A percentile compares a stretch with the other conserved stretches of the same genome.
These are phyloP conservation scores for Beauveria sp. DNA, from an alignment of 2,329 filamentous ascomycete genomes.

Conservation along the genomic window DNA sequence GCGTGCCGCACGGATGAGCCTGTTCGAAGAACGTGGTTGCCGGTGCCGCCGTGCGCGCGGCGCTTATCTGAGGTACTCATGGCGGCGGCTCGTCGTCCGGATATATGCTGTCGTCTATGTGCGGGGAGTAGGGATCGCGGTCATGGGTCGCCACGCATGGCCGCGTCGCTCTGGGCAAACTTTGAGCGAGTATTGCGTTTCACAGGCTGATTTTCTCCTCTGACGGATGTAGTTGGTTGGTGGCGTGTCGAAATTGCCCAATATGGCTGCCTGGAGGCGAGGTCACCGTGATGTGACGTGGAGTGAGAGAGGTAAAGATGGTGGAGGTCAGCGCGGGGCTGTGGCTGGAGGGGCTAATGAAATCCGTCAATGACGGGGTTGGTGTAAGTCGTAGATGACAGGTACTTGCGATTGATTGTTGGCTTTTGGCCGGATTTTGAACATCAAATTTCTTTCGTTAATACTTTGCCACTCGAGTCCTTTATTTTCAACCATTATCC, in stretches of 20 bases:
- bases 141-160: constrained; percentile 1
- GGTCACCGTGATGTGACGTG: neutral
- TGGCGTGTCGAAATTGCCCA: neutral
- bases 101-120: neutral
- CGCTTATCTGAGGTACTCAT: constrained; percentile 40
- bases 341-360: neutral
- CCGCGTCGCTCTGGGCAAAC: neutral
- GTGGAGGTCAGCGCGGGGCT: neutral
- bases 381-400: neutral
- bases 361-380: neutral
- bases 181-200: too few relatives aligned
- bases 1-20: constrained; percentile 10
- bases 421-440: too few relatives aligned
- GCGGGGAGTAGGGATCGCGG: neutral
- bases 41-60: constrained; percentile 23
- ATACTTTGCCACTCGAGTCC: too few relatives aligned
- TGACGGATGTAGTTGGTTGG: neutral
- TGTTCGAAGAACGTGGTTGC: constrained; percentile 19
- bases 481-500: too few relatives aligned
- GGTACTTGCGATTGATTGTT: too few relatives aligned
- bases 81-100: neutral
- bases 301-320: neutral
- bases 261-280: neutral
- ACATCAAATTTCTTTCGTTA: too few relatives aligned
- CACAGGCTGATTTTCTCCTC: too few relatives aligned